These are phyloP conservation scores for Syncephalis fuscata DNA, from an alignment of 371 early-diverging fungal genomes.

Conservation along the genomic window DNA sequence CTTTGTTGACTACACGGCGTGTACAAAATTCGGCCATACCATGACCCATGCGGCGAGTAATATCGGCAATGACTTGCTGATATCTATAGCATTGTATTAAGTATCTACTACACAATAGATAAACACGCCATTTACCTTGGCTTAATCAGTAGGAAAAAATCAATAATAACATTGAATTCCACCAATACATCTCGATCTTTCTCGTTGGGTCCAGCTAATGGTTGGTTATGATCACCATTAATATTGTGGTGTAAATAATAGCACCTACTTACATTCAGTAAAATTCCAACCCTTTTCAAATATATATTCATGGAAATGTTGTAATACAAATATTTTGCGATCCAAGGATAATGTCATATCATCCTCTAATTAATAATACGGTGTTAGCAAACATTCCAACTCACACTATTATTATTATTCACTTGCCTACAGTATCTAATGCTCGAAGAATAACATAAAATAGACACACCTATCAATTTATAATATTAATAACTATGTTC, in stretches of 20 bases:
- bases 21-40: slow-evolving; percentile 86
- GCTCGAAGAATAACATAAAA: slow-evolving; percentile 91
- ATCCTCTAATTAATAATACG: slow-evolving; percentile 45
- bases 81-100: slow-evolving; percentile 18
- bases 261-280: slow-evolving; percentile 4
- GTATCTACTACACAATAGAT: not conserved
- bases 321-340: slow-evolving; percentile 56
- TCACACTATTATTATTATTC: not conserved
- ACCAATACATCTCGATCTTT: slow-evolving; percentile 82
- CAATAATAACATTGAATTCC: slow-evolving; percentile 77
- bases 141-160: slow-evolving; percentile 65
- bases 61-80: slow-evolving; percentile 77
- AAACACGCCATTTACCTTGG: slow-evolving; percentile 18
- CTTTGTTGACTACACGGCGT: slow-evolving; percentile 48
- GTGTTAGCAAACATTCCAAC: not conserved
- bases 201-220: slow-evolving; percentile 67
- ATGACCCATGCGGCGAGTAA: slow-evolving; percentile 76
- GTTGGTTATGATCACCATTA: not conserved
- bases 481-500: not conserved
- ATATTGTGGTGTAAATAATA: not conserved
- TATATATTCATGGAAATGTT: slow-evolving; percentile 62
- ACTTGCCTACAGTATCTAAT: slow-evolving; percentile 74
- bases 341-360: slow-evolving; percentile 70
- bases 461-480: slow-evolving; percentile 41
- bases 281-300: slow-evolving; percentile 61